Evolutionary conservation across 2,329 filamentous ascomycete genomes (phyloP).

Genomic region (Massarina eburnea): DNA sequence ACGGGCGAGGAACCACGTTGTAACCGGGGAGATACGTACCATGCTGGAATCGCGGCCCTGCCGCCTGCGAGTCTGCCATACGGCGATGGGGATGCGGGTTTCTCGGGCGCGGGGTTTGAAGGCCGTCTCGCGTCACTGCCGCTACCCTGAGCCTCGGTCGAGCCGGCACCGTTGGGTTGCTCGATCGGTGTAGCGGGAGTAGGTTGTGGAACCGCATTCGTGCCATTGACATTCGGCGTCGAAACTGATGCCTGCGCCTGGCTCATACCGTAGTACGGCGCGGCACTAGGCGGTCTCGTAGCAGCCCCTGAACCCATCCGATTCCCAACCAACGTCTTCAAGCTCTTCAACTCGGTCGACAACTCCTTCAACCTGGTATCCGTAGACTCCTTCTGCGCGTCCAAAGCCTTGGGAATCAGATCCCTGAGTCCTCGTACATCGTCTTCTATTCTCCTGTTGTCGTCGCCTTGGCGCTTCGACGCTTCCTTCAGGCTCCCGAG

Average conservation of each 20-base stretch:
- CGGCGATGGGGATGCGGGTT: conserved; percentile 27
- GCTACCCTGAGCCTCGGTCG: conserved; percentile 23
- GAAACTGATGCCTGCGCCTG: conserved; percentile 21
- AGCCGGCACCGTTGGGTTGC: conserved; percentile 19
- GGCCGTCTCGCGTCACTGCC: conserved; percentile 16
- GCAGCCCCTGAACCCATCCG: conserved; percentile 49
- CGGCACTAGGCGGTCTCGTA: conserved; percentile 25
- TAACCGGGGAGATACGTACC: too few species aligned
- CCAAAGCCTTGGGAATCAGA: conserved; percentile 83
- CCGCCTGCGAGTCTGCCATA: conserved; percentile 38
- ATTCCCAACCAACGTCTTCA: conserved; percentile 82
- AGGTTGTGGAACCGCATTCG: conserved; percentile 20
- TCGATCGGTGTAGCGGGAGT: conserved; percentile 12
- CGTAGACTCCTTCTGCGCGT: conserved; percentile 81
- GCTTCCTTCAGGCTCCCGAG: conserved; percentile 79
- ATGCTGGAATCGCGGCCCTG: conserved; percentile 53
- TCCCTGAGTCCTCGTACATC: conserved; percentile 83
- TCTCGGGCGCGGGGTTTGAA: conserved; percentile 30
- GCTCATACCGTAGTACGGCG: conserved; percentile 26
- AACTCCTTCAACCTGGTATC: conserved; percentile 83
- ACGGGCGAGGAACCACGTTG: too few species aligned
- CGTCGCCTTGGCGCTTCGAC: conserved; percentile 80
- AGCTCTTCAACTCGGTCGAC: conserved; percentile 81
- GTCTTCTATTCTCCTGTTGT: conserved; percentile 80
- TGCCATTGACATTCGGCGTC: conserved; percentile 31